These are phyloP conservation scores for Eutrema japonicum DNA, from an alignment of 345 rosid species.

Conservation along the genomic window DNA sequence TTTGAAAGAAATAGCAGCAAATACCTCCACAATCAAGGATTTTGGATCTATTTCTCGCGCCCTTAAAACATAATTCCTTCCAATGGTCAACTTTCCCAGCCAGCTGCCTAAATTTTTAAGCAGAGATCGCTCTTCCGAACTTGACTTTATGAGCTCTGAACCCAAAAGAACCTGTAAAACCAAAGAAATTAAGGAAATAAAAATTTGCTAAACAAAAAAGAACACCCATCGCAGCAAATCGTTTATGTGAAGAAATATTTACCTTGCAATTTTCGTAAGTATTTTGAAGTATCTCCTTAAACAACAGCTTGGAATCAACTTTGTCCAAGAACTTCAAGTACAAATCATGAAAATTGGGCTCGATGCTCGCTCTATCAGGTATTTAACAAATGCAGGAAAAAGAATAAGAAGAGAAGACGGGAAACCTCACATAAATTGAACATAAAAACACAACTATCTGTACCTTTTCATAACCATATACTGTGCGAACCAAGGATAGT, in stretches of 20 bases:
- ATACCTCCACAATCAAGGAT: constrained; percentile 94
- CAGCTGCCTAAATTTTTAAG: constrained; percentile 98
- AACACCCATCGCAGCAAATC: not conserved
- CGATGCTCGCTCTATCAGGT: constrained; percentile 86
- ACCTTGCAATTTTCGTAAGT: constrained; percentile 99
- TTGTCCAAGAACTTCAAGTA: constrained; percentile 96
- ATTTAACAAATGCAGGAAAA: constrained; percentile 8
- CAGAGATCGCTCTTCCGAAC: constrained; percentile 95
- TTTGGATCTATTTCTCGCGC: constrained; percentile 99
- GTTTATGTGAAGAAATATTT: constrained; percentile 11
- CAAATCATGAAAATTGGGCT: constrained; percentile 94
- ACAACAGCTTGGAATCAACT: constrained; percentile 75
- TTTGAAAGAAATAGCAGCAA: constrained; percentile 2
- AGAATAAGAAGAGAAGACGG: constrained; percentile 14
- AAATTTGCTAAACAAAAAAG: not conserved
- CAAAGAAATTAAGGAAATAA: not conserved
- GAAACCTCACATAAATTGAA: constrained; percentile 10
- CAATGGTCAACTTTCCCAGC: constrained; percentile 98
- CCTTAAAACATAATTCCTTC: constrained; percentile 90
- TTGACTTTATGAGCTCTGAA: constrained; percentile 96
- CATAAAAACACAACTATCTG: not conserved
- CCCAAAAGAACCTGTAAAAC: constrained; percentile 85
- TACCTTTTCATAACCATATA: constrained; percentile 99
- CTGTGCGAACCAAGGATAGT: constrained; percentile 96
- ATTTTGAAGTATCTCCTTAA: constrained; percentile 82